Evolutionary conservation across 2,329 filamentous ascomycete species (phyloP).

Genomic region (Zymoseptoria brevis): DNA sequence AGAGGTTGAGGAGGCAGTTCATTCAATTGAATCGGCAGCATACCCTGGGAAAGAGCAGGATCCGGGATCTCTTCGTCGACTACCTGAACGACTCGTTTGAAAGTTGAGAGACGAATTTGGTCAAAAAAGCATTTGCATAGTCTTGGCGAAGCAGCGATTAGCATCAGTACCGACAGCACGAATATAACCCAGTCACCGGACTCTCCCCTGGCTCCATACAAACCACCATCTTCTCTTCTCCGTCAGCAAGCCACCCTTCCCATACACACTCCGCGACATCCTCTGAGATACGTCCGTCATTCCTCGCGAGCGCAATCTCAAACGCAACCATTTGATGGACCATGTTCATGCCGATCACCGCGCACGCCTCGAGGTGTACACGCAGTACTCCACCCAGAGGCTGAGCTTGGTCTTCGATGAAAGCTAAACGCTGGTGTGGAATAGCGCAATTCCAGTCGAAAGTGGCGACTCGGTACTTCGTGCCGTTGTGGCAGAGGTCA

Average conservation of each 20-base stretch:
- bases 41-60: slow-evolving; percentile 32
- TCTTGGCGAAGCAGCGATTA: not conserved
- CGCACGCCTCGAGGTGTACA: not conserved
- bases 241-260: not conserved
- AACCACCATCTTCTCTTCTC: not conserved
- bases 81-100: slow-evolving; percentile 36
- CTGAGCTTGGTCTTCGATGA: not conserved
- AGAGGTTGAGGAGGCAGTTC: slow-evolving; percentile 69
- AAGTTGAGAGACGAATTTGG: slow-evolving; percentile 10
- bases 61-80: slow-evolving; percentile 34
- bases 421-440: not conserved
- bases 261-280: not conserved
- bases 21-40: slow-evolving; percentile 66
- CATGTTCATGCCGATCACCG: not conserved
- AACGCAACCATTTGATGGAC: not conserved
- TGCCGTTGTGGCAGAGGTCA: not conserved
- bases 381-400: not conserved
- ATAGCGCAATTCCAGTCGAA: not conserved
- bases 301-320: not conserved
- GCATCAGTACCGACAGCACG: not conserved
- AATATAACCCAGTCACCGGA: not conserved
- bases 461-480: not conserved
- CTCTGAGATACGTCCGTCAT: not conserved
- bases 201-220: not conserved
- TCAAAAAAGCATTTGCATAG: not conserved